phyloP scores from a whole-genome alignment of 108 stramenopile genomes.

The Licmophora abbreviata region DNA sequence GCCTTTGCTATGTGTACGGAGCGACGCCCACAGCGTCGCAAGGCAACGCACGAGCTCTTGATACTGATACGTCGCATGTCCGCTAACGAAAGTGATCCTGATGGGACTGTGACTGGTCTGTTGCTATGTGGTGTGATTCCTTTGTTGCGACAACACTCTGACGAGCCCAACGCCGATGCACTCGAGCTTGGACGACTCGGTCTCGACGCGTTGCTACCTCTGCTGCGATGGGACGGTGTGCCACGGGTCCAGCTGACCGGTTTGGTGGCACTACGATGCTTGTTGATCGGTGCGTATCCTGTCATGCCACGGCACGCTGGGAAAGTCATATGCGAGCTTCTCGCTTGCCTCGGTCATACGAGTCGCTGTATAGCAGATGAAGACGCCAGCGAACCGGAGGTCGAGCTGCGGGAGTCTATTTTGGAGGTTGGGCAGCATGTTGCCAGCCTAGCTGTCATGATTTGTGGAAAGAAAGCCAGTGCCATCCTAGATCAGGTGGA shows the following conservation, averaged over 20 bases:
- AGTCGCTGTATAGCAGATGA: constrained; percentile 7
- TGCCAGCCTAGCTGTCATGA: constrained; percentile 29
- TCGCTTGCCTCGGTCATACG: constrained; percentile 21
- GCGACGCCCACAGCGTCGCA: too few species aligned
- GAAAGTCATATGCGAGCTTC: constrained; percentile 48
- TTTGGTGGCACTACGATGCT: constrained; percentile 30
- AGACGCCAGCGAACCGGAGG: background rate
- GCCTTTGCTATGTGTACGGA: too few species aligned
- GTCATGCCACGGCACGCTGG: constrained; percentile 55
- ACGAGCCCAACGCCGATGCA: constrained; percentile 23
- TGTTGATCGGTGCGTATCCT: constrained; percentile 52
- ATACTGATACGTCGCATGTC: too few species aligned
- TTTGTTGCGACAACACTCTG: constrained; percentile 25
- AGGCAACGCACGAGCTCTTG: background rate
- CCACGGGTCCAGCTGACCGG: constrained; percentile 22
- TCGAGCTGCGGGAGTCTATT: constrained; percentile 10
- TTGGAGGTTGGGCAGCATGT: constrained; percentile 17
- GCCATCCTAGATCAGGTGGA: constrained; percentile 21
- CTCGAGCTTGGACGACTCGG: constrained; percentile 55
- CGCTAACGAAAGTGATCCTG: constrained; percentile 3
- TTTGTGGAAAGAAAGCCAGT: constrained; percentile 30
- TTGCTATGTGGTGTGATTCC: constrained; percentile 53
- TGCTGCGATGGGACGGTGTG: constrained; percentile 21
- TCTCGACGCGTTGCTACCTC: constrained; percentile 47
- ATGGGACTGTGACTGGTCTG: constrained; percentile 11